Conservation (phyloP, 148 eudicot species). For the Beta vulgaris region DNA sequence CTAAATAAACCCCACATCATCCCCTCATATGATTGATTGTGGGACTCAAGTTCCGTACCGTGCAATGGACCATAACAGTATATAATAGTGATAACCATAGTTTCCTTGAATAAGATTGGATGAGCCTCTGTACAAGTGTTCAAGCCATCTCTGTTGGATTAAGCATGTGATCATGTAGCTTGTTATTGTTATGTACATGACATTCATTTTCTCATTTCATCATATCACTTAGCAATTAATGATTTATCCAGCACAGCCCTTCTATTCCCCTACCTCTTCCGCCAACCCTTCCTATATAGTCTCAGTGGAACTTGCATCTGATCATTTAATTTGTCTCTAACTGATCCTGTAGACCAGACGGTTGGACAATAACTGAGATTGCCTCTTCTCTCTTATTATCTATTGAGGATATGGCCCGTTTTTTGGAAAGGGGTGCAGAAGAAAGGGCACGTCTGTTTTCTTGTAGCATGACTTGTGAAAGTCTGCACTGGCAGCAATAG, state of each 20-base stretch:
- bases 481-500: background rate
- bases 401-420: background rate
- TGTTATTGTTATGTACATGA: background rate
- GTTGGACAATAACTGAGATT: too few species aligned
- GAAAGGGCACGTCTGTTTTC: background rate
- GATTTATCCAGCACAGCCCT: background rate
- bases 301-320: too few species aligned
- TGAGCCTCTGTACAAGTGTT: background rate
- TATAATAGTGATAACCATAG: background rate
- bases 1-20: too few species aligned
- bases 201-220: background rate
- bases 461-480: background rate
- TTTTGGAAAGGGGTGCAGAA: background rate
- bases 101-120: background rate
- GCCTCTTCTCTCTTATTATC: too few species aligned
- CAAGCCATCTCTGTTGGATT: background rate
- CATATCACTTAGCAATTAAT: background rate
- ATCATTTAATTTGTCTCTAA: too few species aligned
- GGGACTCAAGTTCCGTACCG: too few species aligned
- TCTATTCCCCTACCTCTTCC: too few species aligned
- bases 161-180: background rate
- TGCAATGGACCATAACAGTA: too few species aligned
- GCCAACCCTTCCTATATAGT: too few species aligned
- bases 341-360: too few species aligned
- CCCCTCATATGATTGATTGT: too few species aligned